Conservation (phyloP, 768 basidiomycete species). For the Rossbeevera mucosa region DNA sequence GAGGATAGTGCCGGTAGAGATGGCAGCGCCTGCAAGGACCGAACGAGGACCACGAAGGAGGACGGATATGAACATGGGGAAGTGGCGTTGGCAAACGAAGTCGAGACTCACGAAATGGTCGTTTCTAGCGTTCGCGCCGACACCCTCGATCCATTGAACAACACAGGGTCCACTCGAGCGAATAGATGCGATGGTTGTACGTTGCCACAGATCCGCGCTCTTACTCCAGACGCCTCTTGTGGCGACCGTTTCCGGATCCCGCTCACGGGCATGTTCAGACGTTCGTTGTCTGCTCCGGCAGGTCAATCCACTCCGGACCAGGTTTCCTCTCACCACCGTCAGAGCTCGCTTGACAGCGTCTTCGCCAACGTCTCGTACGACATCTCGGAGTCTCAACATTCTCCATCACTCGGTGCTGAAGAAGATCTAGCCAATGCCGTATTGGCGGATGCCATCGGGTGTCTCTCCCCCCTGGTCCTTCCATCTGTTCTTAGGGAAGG, state of each 20-base stretch:
- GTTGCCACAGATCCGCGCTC: slow-evolving; percentile 20
- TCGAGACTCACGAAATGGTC: slow-evolving; percentile 6
- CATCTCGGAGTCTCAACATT: slow-evolving; percentile 19
- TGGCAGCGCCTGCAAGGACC: slow-evolving; percentile 1
- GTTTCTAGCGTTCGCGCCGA: not conserved
- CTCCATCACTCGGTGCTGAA: slow-evolving; percentile 12
- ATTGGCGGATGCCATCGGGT: slow-evolving; percentile 21
- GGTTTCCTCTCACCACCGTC: slow-evolving; percentile 15
- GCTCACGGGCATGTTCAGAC: slow-evolving; percentile 62
- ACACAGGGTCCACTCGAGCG: not conserved
- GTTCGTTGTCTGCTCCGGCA: slow-evolving; percentile 55
- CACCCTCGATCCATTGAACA: not conserved
- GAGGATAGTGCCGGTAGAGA: slow-evolving; percentile 16
- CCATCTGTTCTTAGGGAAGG: slow-evolving; percentile 29
- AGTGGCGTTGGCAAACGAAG: slow-evolving; percentile 15
- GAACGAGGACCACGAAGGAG: slow-evolving; percentile 3
- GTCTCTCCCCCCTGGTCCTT: slow-evolving; percentile 30
- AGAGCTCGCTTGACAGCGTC: slow-evolving; percentile 26
- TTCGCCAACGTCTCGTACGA: slow-evolving; percentile 31
- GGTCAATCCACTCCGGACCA: slow-evolving; percentile 16
- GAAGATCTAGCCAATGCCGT: slow-evolving; percentile 22
- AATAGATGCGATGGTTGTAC: slow-evolving; percentile 1
- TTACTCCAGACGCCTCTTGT: slow-evolving; percentile 25
- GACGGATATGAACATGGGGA: slow-evolving; percentile 25
- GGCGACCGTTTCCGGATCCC: slow-evolving; percentile 41